phyloP scores from a whole-genome alignment of 768 basidiomycete species.

The Hemileccinum impolitum region DNA sequence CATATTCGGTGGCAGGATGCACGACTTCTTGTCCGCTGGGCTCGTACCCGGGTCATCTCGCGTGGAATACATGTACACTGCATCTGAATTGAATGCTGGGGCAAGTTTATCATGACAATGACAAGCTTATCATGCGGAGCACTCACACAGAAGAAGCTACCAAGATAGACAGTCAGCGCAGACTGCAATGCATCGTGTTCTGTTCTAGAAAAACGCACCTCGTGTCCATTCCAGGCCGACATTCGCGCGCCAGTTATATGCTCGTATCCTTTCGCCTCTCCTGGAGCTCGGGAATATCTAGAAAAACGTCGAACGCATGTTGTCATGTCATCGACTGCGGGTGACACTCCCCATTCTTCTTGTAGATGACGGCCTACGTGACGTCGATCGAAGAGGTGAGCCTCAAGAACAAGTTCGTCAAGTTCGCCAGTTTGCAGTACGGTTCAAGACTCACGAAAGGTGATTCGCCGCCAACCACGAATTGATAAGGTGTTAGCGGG shows the following conservation, averaged over 20 bases:
- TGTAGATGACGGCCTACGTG: slow-evolving; percentile 58
- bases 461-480: slow-evolving; percentile 81
- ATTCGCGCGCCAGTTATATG: slow-evolving; percentile 78
- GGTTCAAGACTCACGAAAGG: slow-evolving; percentile 53
- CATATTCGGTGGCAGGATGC: slow-evolving; percentile 30
- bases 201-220: slow-evolving; percentile 41
- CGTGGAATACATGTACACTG: slow-evolving; percentile 71
- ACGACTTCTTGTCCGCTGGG: slow-evolving; percentile 17
- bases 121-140: not conserved
- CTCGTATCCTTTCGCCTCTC: slow-evolving; percentile 40
- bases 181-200: not conserved
- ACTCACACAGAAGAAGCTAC: slow-evolving; percentile 65
- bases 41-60: slow-evolving; percentile 49
- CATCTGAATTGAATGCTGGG: slow-evolving; percentile 71
- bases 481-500: slow-evolving; percentile 75
- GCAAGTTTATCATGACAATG: slow-evolving; percentile 6
- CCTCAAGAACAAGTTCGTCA: slow-evolving; percentile 10
- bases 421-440: not conserved
- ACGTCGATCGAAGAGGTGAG: slow-evolving; percentile 71
- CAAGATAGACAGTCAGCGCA: slow-evolving; percentile 12
- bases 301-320: slow-evolving; percentile 84
- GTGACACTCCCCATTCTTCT: slow-evolving; percentile 68
- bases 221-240: slow-evolving; percentile 67
- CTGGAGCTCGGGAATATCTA: slow-evolving; percentile 35
- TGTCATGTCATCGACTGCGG: slow-evolving; percentile 48